phyloP scores from a whole-genome alignment of 1,139 yeast species.

The Tardiomyces blankii region DNA sequence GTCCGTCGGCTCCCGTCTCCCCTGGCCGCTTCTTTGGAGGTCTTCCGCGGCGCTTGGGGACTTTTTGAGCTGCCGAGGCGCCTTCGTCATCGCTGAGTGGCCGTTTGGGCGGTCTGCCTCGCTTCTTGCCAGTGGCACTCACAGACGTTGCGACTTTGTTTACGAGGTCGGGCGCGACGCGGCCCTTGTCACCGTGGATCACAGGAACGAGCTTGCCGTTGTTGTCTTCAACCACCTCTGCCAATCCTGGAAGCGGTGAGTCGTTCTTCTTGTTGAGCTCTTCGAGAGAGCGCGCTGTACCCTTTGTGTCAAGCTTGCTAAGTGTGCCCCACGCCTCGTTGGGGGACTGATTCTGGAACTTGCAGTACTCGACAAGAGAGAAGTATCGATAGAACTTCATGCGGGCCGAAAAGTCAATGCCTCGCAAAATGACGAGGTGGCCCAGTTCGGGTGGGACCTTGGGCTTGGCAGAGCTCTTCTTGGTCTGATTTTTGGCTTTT shows the following conservation, averaged over 20 bases:
- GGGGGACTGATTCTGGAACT: neutral
- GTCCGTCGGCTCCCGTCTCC: too few relatives aligned
- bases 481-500: conserved; percentile 11
- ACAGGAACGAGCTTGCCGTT: neutral
- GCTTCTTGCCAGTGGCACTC: neutral
- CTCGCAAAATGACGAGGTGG: conserved; percentile 41
- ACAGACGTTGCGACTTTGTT: neutral
- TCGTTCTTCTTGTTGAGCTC: neutral
- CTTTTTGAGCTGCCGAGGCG: neutral
- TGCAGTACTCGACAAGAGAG: conserved; percentile 20
- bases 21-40: neutral
- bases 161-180: neutral
- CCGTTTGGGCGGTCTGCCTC: neutral
- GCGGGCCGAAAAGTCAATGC: conserved; percentile 65
- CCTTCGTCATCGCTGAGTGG: neutral
- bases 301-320: neutral
- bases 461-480: conserved; percentile 6
- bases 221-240: neutral
- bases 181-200: neutral
- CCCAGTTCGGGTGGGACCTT: conserved; percentile 21
- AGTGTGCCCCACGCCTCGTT: neutral
- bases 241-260: neutral
- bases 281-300: neutral
- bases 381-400: conserved; percentile 62
- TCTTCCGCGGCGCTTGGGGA: neutral